phyloP scores from a whole-genome alignment of 139 green algal species.

The Coelastrella sp. region DNA sequence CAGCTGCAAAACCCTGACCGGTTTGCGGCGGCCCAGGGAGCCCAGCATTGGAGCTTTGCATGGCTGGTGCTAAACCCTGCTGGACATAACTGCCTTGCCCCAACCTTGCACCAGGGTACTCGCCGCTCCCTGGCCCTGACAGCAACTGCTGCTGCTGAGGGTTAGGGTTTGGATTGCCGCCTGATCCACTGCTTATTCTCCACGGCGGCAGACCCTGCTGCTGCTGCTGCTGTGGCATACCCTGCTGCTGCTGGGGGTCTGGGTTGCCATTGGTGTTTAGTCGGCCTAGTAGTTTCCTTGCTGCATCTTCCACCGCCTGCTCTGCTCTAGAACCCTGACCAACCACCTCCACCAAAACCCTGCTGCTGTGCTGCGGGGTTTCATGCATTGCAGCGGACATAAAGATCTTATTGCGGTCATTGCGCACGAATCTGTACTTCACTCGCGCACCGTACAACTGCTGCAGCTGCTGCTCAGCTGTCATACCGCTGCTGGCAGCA shows the following conservation, averaged over 20 bases:
- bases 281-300: background rate
- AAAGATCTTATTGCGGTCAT: background rate
- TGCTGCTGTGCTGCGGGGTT: background rate
- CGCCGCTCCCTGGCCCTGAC: background rate
- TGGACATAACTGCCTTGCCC: background rate
- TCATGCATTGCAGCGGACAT: slow-evolving; percentile 19
- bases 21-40: background rate
- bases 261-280: background rate
- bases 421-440: background rate
- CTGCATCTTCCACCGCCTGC: background rate
- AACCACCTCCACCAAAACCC: background rate
- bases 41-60: background rate
- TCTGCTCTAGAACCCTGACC: background rate
- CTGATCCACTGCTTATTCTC: background rate
- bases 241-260: slow-evolving; percentile 20
- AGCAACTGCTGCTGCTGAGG: slow-evolving; percentile 9
- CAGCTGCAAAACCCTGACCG: background rate
- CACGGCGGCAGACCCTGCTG: slow-evolving; percentile 3
- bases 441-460: background rate
- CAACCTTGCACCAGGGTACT: background rate
- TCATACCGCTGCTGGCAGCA: background rate
- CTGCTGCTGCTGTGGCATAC: slow-evolving; percentile 22
- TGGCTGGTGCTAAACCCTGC: background rate
- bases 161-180: background rate
- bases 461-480: background rate